A percentile compares a stretch with the other conserved stretches of the same genome.
Conservation (phyloP, 2,329 filamentous ascomycete genomes). For the Colletotrichum sp. region DNA sequence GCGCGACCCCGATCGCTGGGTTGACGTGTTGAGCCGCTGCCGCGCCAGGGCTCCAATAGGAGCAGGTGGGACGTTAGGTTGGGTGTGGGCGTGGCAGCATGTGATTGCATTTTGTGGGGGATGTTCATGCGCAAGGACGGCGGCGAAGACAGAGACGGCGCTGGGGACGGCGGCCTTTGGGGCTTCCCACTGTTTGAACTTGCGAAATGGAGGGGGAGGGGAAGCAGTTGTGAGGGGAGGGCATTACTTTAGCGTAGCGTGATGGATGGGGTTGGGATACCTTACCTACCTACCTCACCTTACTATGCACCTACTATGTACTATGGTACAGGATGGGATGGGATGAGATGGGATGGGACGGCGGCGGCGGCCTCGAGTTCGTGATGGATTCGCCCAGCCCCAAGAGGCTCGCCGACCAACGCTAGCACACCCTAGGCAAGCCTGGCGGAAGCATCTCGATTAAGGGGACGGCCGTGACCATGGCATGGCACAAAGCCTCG, state of each 20-base stretch:
- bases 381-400: conserved; percentile 1
- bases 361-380: not conserved
- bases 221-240: not conserved
- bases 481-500: not conserved
- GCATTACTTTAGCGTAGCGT: not conserved
- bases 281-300: not conserved
- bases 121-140: conserved; percentile 16
- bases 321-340: not conserved
- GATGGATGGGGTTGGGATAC: not conserved
- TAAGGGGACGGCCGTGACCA: not conserved
- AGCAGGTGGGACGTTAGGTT: conserved; percentile 13
- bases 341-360: not conserved
- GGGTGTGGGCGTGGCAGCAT: conserved; percentile 8
- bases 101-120: conserved; percentile 19
- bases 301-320: not conserved
- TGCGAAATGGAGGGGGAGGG: not conserved
- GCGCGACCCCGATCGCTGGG: not conserved
- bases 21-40: conserved; percentile 21
- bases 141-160: not conserved
- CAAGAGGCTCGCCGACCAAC: not conserved
- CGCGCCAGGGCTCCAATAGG: conserved; percentile 16
- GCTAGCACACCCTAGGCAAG: not conserved
- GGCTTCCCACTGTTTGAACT: not conserved
- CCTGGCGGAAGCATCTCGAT: not conserved
- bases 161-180: not conserved